Evolutionary conservation across 179 eudicot species (phyloP), one percentile per base, ranked within the genome.

Genomic region (Pouteria campechiana): DNA sequence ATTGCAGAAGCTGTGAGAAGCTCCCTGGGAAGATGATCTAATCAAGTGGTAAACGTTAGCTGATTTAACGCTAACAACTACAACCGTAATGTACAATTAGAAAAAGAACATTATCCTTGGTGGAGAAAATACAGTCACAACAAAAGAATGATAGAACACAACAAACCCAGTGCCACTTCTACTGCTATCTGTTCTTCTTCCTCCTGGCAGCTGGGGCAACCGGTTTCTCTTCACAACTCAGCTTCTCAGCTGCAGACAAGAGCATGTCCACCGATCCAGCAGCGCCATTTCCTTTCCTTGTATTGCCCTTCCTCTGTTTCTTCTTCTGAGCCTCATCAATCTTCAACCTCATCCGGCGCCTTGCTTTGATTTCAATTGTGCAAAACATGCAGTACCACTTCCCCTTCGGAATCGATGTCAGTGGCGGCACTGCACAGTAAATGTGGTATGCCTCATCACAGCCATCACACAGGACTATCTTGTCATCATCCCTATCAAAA

Each of bases 361-460:
- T 62, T 39, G 69, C 83, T 58, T 68, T 55, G 24, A 87, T 51
- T 13, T 68, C 88, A 1, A 52, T 57, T 42, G 72, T 63, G 57
- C 99, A 92, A 64, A 70, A 79, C 27, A 48, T 27, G 61, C 98
- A 86, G 61, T 74, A 90, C 98, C 98, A 90, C 37, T 73, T 69
- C 29, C 96, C 92, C 15, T 49, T 39, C 5, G 98, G 98, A 23
- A 87, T 54, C 12, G 70, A 41, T 20, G 41, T 7, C 20, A 48
- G 88, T 0, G 82, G 92, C 17, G 98, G 94, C 13, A 59, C 60
- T 94, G 80, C 55, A 69, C 98, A 90, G 58, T 86, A 90, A 6
- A 73, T 77, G 56, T 90, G 98, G 61, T 77, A 90, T 9, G 82
- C 98, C 55, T 75, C 69, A 68, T 90, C 96, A 67, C 98, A 87